Evolutionary conservation across 1,284 basidiomycete species (phyloP).

Genomic region (Rhodotorula glutinis): DNA sequence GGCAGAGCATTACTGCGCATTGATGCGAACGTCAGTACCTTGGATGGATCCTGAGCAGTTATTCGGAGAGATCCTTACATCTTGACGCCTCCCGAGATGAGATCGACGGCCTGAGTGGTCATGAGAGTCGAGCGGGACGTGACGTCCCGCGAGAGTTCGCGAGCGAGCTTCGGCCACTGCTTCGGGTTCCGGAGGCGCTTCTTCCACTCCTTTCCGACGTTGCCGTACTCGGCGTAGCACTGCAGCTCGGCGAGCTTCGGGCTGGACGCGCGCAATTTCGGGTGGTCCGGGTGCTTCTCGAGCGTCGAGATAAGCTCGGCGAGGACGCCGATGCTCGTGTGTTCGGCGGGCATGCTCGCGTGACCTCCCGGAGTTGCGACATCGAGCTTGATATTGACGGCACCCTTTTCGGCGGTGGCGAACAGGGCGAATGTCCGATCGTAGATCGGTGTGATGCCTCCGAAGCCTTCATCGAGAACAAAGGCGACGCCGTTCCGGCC

Average conservation of each 20-base stretch:
- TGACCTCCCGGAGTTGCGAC: conserved; percentile 44
- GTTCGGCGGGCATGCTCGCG: conserved; percentile 37
- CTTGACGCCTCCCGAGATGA: conserved; percentile 67
- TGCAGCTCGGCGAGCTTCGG: conserved; percentile 53
- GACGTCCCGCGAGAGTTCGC: conserved; percentile 43
- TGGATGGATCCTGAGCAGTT: too few species aligned
- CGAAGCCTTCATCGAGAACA: conserved; percentile 55
- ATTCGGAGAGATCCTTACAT: conserved; percentile 35
- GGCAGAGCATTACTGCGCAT: conserved; percentile 35
- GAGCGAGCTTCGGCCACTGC: conserved; percentile 52
- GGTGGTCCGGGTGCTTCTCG: conserved; percentile 56
- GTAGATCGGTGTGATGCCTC: conserved; percentile 48
- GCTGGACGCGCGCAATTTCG: conserved; percentile 46
- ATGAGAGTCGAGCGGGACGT: background rate
- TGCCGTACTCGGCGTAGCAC: conserved; percentile 56
- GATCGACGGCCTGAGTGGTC: conserved; percentile 12
- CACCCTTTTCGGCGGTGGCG: conserved; percentile 54
- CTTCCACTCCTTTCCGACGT: conserved; percentile 52
- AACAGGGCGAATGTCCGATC: conserved; percentile 49
- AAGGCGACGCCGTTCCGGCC: conserved; percentile 62
- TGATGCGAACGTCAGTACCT: too few species aligned
- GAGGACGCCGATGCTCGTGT: conserved; percentile 61
- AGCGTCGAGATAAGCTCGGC: conserved; percentile 57
- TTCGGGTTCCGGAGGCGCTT: conserved; percentile 49
- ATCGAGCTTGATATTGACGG: conserved; percentile 38